A percentile compares a stretch with the other conserved stretches of the same genome.
phyloP scores from a whole-genome alignment of 441 rosid genomes.

The Erysimum cheiri region DNA sequence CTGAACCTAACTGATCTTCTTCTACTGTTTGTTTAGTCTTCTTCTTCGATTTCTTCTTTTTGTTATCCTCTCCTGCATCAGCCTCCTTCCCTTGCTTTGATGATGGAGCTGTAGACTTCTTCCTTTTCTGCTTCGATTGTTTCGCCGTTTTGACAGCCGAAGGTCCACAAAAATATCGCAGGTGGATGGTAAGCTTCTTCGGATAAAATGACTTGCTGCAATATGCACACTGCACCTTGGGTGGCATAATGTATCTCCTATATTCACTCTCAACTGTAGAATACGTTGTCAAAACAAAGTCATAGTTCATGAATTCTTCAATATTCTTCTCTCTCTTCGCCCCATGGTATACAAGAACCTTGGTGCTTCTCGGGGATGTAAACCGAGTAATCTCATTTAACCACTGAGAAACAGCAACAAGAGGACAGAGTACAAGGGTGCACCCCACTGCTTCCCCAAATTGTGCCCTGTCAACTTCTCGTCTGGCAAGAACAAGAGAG shows the following conservation, averaged over 20 bases:
- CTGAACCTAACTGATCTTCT: conserved; percentile 36
- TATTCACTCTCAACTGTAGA: conserved; percentile 80
- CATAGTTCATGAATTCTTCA: conserved; percentile 64
- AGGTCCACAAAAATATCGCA: conserved; percentile 78
- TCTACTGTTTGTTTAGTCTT: conserved; percentile 41
- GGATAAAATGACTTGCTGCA: conserved; percentile 71
- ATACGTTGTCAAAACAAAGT: conserved; percentile 93
- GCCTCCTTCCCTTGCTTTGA: conserved; percentile 37
- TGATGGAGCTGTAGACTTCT: conserved; percentile 48
- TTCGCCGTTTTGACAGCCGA: conserved; percentile 67
- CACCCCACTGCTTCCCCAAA: conserved; percentile 40
- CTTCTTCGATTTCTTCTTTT: conserved; percentile 39
- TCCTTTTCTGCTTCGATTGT: conserved; percentile 82
- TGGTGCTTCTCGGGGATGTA: conserved; percentile 80
- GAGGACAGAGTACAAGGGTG: conserved; percentile 92
- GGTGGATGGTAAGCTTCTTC: conserved; percentile 59
- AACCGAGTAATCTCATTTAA: conserved; percentile 72
- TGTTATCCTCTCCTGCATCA: conserved; percentile 41
- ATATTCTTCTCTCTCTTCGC: conserved; percentile 63
- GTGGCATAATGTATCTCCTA: conserved; percentile 77
- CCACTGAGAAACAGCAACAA: conserved; percentile 97
- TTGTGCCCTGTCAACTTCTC: conserved; percentile 48
- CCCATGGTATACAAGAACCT: conserved; percentile 87
- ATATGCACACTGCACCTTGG: conserved; percentile 66
- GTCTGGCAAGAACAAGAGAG: conserved; percentile 87